These are phyloP conservation scores for Ustilago shanxiensis DNA, from an alignment of 1,284 basidiomycete genomes.

Conservation along the genomic window DNA sequence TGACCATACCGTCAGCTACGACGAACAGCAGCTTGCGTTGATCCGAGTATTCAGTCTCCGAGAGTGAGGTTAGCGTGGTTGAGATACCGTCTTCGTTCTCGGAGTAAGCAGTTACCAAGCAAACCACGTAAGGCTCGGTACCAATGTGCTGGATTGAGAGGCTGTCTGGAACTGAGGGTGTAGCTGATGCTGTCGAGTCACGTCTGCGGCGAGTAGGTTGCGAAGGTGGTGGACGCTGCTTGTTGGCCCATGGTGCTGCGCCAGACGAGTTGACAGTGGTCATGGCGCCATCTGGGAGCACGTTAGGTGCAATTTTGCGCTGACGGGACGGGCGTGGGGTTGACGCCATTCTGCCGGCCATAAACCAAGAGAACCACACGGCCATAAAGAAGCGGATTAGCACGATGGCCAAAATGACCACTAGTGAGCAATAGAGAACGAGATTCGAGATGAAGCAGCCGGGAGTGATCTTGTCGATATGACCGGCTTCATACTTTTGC, in stretches of 20 bases:
- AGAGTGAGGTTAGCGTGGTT: slow-evolving; percentile 92
- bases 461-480: slow-evolving; percentile 95
- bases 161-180: slow-evolving; percentile 40
- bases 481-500: slow-evolving; percentile 77
- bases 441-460: slow-evolving; percentile 93
- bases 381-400: slow-evolving; percentile 95
- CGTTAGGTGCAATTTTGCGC: slow-evolving; percentile 74
- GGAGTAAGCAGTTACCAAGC: slow-evolving; percentile 96
- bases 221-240: slow-evolving; percentile 54
- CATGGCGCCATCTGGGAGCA: slow-evolving; percentile 79
- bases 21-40: slow-evolving; percentile 91
- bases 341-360: slow-evolving; percentile 77
- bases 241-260: slow-evolving; percentile 85
- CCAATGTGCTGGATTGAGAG: slow-evolving; percentile 60
- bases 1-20: slow-evolving; percentile 99
- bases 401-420: slow-evolving; percentile 91
- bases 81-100: slow-evolving; percentile 93
- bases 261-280: slow-evolving; percentile 86
- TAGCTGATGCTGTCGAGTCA: slow-evolving; percentile 31
- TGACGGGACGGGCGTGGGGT: slow-evolving; percentile 73
- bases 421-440: slow-evolving; percentile 89
- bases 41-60: slow-evolving; percentile 89
- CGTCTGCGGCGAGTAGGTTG: slow-evolving; percentile 42
- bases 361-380: slow-evolving; percentile 94
- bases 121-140: slow-evolving; percentile 88